Base-by-base conservation (phyloP, 441 rosid species). In the Monsonia emarginata region DNA sequence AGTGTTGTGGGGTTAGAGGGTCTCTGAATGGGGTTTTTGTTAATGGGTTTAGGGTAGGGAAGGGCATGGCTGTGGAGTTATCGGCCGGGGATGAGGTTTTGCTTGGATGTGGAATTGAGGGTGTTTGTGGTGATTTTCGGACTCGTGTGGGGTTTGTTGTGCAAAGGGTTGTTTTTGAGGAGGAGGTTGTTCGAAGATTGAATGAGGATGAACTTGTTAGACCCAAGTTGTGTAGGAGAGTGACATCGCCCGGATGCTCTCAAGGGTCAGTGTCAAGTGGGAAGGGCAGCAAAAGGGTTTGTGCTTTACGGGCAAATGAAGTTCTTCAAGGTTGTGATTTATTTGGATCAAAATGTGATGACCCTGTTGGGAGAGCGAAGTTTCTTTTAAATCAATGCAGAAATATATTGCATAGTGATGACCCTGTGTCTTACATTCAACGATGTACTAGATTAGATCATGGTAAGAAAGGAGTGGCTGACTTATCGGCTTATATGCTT, bases 61-160 rank as follows among this genome's bases (percentile, higher is more conserved):
- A 64, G 60, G 86, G 82, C 0, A 65, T 56, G 61, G 72, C 68
- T 50, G 61, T 65, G 61, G 92, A 87, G 71, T 73, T 93, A 78
- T 72, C 32, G 8, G 72, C 78, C 0, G 96, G 89, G 44, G 92
- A 93, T 80, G 95, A 90, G 80, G 84, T 93, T 63, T 77, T 82
- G 76, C 79, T 93, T 70, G 86, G 75, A 75, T 85, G 93, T 36
- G 76, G 84, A 28, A 73, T 67, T 42, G 76, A 74, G 71, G 71
- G 71, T 27, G 46, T 24, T 65, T 84, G 90, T 42, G 54, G 72
- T 66, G 56, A 7, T 48, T 78, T 72, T 9, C 16, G 74, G 40
- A 62, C 61, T 50, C 73, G 59, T 69, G 72, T 82, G 76, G 93
- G 96, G 50, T 92, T 88, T 80, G 58, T 73, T 65, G 72, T 88